Conservation (phyloP, 1,284 basidiomycete species). For the Lentinula novae-zelandiae region DNA sequence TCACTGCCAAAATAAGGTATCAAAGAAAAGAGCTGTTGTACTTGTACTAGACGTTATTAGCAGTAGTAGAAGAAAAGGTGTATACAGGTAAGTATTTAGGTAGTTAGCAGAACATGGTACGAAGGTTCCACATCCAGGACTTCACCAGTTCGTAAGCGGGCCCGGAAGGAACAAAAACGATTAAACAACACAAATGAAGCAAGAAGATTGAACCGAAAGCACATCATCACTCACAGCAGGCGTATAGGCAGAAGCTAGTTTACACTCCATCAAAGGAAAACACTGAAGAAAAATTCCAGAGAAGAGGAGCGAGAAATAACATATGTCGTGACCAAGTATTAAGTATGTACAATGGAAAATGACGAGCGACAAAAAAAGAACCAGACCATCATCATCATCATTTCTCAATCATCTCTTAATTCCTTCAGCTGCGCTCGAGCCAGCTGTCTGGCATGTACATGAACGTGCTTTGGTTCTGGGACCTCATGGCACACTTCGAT, state of each 20-base stretch:
- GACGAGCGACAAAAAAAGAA: neutral
- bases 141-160: neutral
- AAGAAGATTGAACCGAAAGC: neutral
- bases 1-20: too few relatives aligned
- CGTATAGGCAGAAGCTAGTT: neutral
- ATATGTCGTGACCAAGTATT: neutral
- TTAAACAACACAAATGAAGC: neutral
- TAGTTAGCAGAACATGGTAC: neutral
- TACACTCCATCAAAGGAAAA: neutral
- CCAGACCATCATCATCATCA: neutral
- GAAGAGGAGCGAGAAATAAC: neutral
- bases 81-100: neutral
- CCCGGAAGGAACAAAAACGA: neutral
- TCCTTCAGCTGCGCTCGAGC: slow-evolving; percentile 30
- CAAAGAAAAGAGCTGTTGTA: neutral
- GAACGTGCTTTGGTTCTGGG: slow-evolving; percentile 61
- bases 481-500: slow-evolving; percentile 75
- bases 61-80: neutral
- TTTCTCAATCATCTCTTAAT: slow-evolving; percentile 4
- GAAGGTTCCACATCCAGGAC: neutral
- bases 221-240: neutral
- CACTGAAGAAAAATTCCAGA: neutral
- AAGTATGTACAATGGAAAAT: neutral
- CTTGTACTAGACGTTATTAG: neutral
- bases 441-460: slow-evolving; percentile 57